Evolutionary conservation across 2,329 filamentous ascomycete species (phyloP), one percentile per base, ranked within the genome.

Genomic region (Fusarium annulatum): DNA sequence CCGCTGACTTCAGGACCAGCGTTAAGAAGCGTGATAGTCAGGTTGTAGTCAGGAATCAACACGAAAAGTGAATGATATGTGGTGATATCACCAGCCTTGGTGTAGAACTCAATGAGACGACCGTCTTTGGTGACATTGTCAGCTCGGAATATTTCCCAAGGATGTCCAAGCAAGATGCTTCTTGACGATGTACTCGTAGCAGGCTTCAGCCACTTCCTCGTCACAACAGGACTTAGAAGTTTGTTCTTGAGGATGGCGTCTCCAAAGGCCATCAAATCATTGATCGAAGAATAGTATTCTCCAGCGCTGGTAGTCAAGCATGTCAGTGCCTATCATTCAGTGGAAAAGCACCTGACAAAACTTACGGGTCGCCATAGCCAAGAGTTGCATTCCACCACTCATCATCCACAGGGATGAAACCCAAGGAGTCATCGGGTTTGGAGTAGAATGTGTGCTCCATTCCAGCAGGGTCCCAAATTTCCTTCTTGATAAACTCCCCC

Each of bases 151-250:
- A 72, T 72, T 2, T 72, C 68, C 69, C 69, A 72, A 0, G 52
- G 56, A 0, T 63, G 18, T 1, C 68, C 68, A 1, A 72, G 7
- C 0, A 72, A 6, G 3, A 72, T 68, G 0, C 69, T 68, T 18
- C 16, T 21, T 6, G 68, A 72, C 4, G 69, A 72, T 1, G 69
- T 72, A 0, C 43, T 28, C 1, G 43, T 51, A 2, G 41, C 34
- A 33, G 68, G 68, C 8, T 72, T 72, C 18, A 72, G 21, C 69
- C 69, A 72, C 6, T 72, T 68, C 3, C 68, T 49, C 11, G 68
- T 68, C 2, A 64, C 38, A 0, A 11, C 43, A 0, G 69, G 48
- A 2, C 63, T 60, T 0, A 72, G 36, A 1, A 72, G 48, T 5
- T 72, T n/a, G 7, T 57, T 51, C 1, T 46, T 38, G 0, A 72